Percentiles rank a stretch among this genome's conserved stretches.
These are phyloP conservation scores for Penicillium sp. DNA, from an alignment of 2,329 filamentous ascomycete species.

Conservation along the genomic window DNA sequence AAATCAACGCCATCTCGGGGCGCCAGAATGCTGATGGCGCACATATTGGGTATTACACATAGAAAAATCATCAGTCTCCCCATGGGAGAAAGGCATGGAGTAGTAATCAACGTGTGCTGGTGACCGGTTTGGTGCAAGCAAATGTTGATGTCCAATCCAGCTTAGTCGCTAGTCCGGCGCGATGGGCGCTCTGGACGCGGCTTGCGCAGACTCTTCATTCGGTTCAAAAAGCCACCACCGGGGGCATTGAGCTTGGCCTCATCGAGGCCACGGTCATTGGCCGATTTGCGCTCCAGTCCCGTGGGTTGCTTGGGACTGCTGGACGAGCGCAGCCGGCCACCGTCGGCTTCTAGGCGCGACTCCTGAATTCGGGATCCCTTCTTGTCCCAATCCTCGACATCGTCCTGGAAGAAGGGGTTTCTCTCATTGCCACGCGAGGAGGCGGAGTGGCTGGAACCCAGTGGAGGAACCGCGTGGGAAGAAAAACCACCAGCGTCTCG, in stretches of 20 bases:
- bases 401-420: conserved; percentile 84
- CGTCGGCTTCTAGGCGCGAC: conserved; percentile 25
- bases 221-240: conserved; percentile 63
- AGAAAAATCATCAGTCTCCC: conserved; percentile 18
- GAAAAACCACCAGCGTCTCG: conserved; percentile 46
- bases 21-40: conserved; percentile 12
- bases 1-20: conserved; percentile 20
- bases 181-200: conserved; percentile 41
- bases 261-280: conserved; percentile 48
- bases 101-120: neutral
- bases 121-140: neutral
- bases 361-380: conserved; percentile 58
- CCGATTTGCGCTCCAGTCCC: conserved; percentile 59
- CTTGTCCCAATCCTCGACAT: conserved; percentile 60
- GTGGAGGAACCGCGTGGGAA: conserved; percentile 13
- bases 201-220: conserved; percentile 74
- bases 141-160: neutral
- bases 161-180: conserved; percentile 31
- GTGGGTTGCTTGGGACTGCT: conserved; percentile 55
- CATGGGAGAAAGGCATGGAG: conserved; percentile 5
- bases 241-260: conserved; percentile 42
- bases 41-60: conserved; percentile 25
- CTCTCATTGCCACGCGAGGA: conserved; percentile 44
- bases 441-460: conserved; percentile 30
- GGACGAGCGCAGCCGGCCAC: conserved; percentile 45